Conservation (phyloP, 2,329 filamentous ascomycete genomes). For the Penicillium verrucosum region DNA sequence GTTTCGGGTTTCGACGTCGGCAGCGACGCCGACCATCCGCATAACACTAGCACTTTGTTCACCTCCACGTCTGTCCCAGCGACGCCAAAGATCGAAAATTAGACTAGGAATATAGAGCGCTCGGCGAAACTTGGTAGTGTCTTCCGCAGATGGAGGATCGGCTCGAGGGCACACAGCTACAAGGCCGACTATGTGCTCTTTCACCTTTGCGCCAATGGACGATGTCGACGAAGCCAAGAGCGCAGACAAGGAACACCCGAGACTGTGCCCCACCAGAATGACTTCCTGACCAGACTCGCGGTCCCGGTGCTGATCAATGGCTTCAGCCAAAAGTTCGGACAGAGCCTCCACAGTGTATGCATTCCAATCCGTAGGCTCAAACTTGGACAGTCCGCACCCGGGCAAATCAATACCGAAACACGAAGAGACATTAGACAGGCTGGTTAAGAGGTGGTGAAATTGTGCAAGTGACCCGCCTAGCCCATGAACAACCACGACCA, state of each 20-base stretch:
- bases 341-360: constrained; percentile 78
- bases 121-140: constrained; percentile 52
- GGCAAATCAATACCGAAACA: constrained; percentile 88
- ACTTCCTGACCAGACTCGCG: constrained; percentile 65
- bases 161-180: constrained; percentile 78
- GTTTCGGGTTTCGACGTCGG: constrained; percentile 41
- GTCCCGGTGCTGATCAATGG: constrained; percentile 72
- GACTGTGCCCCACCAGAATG: constrained; percentile 81
- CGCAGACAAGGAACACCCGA: constrained; percentile 78
- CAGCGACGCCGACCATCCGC: constrained; percentile 59
- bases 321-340: constrained; percentile 67
- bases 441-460: constrained; percentile 76
- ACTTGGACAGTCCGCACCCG: constrained; percentile 79
- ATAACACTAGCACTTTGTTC: constrained; percentile 71
- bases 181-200: constrained; percentile 67
- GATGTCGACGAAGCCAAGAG: constrained; percentile 63
- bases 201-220: constrained; percentile 52
- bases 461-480: constrained; percentile 89
- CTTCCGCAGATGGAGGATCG: constrained; percentile 56
- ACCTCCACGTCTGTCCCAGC: constrained; percentile 77
- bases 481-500: constrained; percentile 89
- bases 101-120: constrained; percentile 63
- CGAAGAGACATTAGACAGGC: constrained; percentile 75
- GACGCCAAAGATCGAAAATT: constrained; percentile 72
- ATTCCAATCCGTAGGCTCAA: constrained; percentile 66